Conservation (phyloP, 1,139 yeast species). For the Yamadazyma triangularis region DNA sequence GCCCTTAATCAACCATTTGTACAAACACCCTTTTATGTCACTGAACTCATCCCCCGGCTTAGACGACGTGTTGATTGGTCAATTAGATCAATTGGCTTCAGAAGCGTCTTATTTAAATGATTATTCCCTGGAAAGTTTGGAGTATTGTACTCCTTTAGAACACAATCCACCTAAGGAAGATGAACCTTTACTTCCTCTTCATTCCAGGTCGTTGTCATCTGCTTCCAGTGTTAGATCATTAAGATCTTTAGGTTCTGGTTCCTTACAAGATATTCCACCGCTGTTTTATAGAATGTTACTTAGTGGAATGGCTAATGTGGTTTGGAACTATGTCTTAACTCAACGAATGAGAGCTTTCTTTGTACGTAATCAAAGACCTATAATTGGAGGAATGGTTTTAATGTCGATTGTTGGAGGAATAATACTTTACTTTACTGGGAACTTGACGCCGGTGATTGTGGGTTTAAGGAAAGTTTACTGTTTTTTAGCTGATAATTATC, state of each 20-base stretch:
- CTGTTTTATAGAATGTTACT: too few relatives aligned
- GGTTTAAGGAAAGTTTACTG: too few relatives aligned
- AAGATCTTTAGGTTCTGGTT: background rate
- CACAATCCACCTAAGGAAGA: too few relatives aligned
- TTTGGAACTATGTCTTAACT: conserved; percentile 10
- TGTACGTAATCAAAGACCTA: background rate
- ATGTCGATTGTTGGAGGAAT: too few relatives aligned
- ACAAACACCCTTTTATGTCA: too few relatives aligned
- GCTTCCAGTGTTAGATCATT: background rate
- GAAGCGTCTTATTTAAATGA: conserved; percentile 13
- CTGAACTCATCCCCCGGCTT: background rate
- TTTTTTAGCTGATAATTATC: too few relatives aligned
- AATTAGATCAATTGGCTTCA: conserved; percentile 11
- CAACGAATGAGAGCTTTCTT: conserved; percentile 6
- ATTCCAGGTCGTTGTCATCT: conserved; percentile 2
- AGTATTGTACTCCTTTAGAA: conserved; percentile 4
- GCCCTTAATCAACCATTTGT: too few relatives aligned
- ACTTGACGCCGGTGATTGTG: too few relatives aligned
- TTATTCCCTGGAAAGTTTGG: conserved; percentile 5
- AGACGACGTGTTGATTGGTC: background rate
- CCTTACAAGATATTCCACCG: background rate
- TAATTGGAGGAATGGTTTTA: too few relatives aligned
- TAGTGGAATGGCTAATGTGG: background rate
- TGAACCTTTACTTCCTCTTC: conserved; percentile 11
- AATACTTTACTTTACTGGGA: too few relatives aligned